Percentiles rank a stretch among this genome's conserved stretches.
Conservation (phyloP, 2,329 filamentous ascomycete species). For the Aaosphaeria pasadenensis region DNA sequence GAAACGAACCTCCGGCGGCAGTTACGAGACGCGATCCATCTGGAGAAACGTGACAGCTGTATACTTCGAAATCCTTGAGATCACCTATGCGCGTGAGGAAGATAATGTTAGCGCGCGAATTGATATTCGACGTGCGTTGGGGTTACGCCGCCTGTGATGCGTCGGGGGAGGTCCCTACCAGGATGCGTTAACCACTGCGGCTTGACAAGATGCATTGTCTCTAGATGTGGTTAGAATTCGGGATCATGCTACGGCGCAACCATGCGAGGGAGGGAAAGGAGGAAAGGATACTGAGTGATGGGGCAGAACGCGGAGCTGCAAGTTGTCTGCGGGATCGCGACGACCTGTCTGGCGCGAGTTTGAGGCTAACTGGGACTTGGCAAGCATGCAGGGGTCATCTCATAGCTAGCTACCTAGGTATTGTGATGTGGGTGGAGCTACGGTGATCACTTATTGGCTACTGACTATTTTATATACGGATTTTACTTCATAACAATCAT, state of each 20-base stretch:
- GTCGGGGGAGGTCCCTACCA: constrained; percentile 51
- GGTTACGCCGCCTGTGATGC: constrained; percentile 1
- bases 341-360: constrained; percentile 28
- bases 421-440: too few relatives aligned
- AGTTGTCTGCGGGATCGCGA: constrained; percentile 15
- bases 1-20: constrained; percentile 75
- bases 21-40: constrained; percentile 91
- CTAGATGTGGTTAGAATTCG: constrained; percentile 7
- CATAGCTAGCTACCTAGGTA: too few relatives aligned
- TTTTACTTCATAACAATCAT: too few relatives aligned
- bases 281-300: constrained; percentile 1
- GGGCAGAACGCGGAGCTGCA: constrained; percentile 13
- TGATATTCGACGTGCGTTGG: background rate
- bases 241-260: constrained; percentile 24
- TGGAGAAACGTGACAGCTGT: constrained; percentile 95
- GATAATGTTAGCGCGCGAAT: background rate
- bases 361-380: constrained; percentile 8
- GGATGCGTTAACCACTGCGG: constrained; percentile 94
- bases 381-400: too few relatives aligned
- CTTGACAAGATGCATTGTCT: constrained; percentile 69
- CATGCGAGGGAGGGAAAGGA: constrained; percentile 13
- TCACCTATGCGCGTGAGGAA: constrained; percentile 59
- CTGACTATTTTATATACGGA: too few relatives aligned
- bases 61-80: constrained; percentile 97
- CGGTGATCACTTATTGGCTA: too few relatives aligned